Evolutionary conservation across 768 basidiomycete species (phyloP).

Genomic region (Lactifluus pinguis): DNA sequence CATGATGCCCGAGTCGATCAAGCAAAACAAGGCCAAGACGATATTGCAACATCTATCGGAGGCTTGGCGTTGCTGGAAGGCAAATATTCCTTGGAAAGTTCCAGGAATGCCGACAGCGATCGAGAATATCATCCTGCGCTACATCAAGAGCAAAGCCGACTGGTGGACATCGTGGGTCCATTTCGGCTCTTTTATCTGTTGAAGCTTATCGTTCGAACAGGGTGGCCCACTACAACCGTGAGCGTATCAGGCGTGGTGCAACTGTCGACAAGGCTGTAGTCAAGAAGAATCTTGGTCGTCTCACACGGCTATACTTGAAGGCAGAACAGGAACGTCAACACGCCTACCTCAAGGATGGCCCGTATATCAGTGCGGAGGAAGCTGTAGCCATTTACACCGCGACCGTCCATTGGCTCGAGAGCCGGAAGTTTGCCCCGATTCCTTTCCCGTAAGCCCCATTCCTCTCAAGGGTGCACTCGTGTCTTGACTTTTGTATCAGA

Average conservation of each 20-base stretch:
- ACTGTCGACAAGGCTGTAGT: constrained; percentile 98
- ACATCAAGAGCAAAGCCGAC: constrained; percentile 99
- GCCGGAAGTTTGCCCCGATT: constrained; percentile 95
- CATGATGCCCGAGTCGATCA: constrained; percentile 99
- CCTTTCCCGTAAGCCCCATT: constrained; percentile 75
- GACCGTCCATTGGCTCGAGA: constrained; percentile 98
- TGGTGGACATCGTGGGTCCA: constrained; percentile 87
- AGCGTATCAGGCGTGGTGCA: constrained; percentile 93
- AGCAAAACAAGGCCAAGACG: constrained; percentile 99
- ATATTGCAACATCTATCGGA: constrained; percentile 97
- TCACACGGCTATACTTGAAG: constrained; percentile 95
- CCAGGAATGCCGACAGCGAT: constrained; percentile 99
- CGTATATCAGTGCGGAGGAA: constrained; percentile 97
- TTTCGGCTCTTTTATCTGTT: background rate
- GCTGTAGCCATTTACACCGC: constrained; percentile 98
- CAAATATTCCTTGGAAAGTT: constrained; percentile 98
- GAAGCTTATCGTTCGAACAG: constrained; percentile 27
- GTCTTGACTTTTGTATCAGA: constrained; percentile 27
- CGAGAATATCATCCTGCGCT: constrained; percentile 97
- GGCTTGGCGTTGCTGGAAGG: constrained; percentile 98
- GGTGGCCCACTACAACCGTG: constrained; percentile 96
- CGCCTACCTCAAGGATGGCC: constrained; percentile 97
- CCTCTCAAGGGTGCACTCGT: background rate
- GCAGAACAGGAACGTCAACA: constrained; percentile 99
- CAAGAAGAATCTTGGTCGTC: constrained; percentile 96